Evolutionary conservation across 345 rosid genomes (phyloP).

Genomic region (Physaria fendleri): DNA sequence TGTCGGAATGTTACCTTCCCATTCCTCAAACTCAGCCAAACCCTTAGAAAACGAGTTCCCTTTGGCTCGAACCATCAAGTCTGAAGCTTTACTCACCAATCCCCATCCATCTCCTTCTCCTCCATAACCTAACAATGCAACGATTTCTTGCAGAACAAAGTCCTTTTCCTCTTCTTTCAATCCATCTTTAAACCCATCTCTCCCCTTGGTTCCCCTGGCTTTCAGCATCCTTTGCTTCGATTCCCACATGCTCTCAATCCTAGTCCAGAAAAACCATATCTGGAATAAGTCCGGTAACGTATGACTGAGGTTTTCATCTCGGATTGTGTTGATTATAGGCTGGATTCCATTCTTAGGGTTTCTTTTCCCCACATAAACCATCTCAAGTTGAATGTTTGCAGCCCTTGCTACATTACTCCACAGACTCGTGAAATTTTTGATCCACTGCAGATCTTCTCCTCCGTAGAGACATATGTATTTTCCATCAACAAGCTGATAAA

Average conservation of each 20-base stretch:
- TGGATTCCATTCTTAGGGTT: slow-evolving; percentile 43
- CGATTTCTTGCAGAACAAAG: slow-evolving; percentile 44
- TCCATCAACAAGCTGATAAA: slow-evolving; percentile 37
- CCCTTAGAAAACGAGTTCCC: slow-evolving; percentile 33
- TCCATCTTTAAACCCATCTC: slow-evolving; percentile 18
- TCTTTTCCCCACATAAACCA: slow-evolving; percentile 72
- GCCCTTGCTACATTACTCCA: slow-evolving; percentile 32
- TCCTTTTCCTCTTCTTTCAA: slow-evolving; percentile 38
- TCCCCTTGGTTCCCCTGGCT: slow-evolving; percentile 9
- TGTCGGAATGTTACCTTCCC: slow-evolving; percentile 27
- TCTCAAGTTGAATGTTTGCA: slow-evolving; percentile 39
- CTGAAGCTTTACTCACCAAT: slow-evolving; percentile 38
- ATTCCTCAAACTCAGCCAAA: slow-evolving; percentile 32
- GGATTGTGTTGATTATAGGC: slow-evolving; percentile 34
- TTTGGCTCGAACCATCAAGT: slow-evolving; percentile 43
- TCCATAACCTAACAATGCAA: slow-evolving; percentile 48
- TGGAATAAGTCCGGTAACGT: slow-evolving; percentile 31
- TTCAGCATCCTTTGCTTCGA: slow-evolving; percentile 48
- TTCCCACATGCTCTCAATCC: slow-evolving; percentile 76
- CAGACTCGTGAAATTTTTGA: slow-evolving; percentile 37
- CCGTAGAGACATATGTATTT: slow-evolving; percentile 65
- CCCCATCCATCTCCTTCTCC: slow-evolving; percentile 65
- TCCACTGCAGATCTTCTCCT: slow-evolving; percentile 75
- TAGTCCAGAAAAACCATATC: slow-evolving; percentile 82
- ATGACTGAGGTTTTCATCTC: slow-evolving; percentile 38